A percentile compares a stretch with the other conserved stretches of the same genome.
Conservation (phyloP, 768 basidiomycete species). For the Serendipita sp. region DNA sequence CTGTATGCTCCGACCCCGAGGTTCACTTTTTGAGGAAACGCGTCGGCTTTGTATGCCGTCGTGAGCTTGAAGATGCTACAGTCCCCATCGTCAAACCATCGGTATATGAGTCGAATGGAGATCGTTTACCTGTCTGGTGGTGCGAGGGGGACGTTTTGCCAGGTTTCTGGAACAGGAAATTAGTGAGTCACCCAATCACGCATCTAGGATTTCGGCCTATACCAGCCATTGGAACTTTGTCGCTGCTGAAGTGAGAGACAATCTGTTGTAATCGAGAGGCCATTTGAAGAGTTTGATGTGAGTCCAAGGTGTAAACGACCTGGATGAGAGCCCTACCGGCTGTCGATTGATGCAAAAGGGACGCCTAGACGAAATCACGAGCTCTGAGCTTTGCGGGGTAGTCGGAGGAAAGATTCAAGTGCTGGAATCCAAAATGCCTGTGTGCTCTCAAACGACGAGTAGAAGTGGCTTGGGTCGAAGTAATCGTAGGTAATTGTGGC, state of each 20-base stretch:
- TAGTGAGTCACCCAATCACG: not conserved
- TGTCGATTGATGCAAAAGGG: not conserved
- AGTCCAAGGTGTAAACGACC: not conserved
- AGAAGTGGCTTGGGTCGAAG: too few relatives aligned
- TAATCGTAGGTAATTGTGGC: too few relatives aligned
- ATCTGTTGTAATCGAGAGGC: constrained; percentile 11
- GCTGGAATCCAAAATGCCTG: too few relatives aligned
- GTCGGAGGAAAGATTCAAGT: too few relatives aligned
- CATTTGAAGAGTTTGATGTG: constrained; percentile 6
- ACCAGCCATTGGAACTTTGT: not conserved
- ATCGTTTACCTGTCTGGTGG: constrained; percentile 59
- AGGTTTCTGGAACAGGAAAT: constrained; percentile 17
- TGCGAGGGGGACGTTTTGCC: constrained; percentile 63
- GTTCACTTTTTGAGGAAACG: constrained; percentile 65
- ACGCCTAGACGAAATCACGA: not conserved
- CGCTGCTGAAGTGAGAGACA: constrained; percentile 6
- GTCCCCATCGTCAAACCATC: constrained; percentile 8
- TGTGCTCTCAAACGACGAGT: too few relatives aligned
- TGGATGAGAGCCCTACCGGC: not conserved
- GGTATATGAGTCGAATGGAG: not conserved
- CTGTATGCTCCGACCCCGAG: constrained; percentile 88
- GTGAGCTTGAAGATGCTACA: constrained; percentile 79
- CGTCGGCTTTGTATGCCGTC: constrained; percentile 72
- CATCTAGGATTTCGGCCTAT: not conserved
- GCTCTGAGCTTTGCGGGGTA: not conserved